Evolutionary conservation across 164 flowering plant species (phyloP), one percentile per base, ranked within the genome.

Genomic region (Akebia trifoliata): DNA sequence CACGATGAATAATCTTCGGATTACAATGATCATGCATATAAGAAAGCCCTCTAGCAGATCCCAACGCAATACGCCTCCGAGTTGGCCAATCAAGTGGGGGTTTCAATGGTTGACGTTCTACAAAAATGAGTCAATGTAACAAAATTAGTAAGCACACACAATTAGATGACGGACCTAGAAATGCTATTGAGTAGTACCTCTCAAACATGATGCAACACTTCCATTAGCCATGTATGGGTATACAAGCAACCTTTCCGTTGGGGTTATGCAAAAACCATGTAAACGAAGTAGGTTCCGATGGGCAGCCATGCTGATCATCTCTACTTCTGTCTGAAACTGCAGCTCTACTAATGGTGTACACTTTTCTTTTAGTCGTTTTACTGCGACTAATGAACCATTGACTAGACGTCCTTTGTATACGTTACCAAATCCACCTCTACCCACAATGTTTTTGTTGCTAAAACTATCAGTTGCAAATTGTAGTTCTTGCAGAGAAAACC

Each of bases 11-110:
- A 56, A 87, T 87, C 72, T 85, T 87, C 4, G 95, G 95, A 67
- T 87, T 87, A 74, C 95, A 85, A 65, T 87, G 93, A 72, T 88
- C 96, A 56, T 88, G 96, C 70, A 88, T 68, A 72, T 88, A 85
- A 46, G 90, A 80, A 25, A 88, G 88, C 43, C 96, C 96, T 53
- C 93, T 74, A 6, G 96, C 93, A 53, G 96, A 80, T 32, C 96
- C 96, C 62, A 88, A 57, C 14, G 96, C 90, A 36, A 88, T 84
- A 17, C 78, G 67, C 70, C 80, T 79, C 48, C 96, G 60, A 7
- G 78, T 84, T 29, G 77, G 80, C 96, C 96, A 88, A 74, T 83
- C 84, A 44, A 88, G 88, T 4, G 93, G 93, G 12, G 69, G 77
- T 32, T 82, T 81, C 26, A 73, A 37, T 56, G 85, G 81, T 5